phyloP scores from a whole-genome alignment of 129 eudicot species.

The Oenanthe sinensis region DNA sequence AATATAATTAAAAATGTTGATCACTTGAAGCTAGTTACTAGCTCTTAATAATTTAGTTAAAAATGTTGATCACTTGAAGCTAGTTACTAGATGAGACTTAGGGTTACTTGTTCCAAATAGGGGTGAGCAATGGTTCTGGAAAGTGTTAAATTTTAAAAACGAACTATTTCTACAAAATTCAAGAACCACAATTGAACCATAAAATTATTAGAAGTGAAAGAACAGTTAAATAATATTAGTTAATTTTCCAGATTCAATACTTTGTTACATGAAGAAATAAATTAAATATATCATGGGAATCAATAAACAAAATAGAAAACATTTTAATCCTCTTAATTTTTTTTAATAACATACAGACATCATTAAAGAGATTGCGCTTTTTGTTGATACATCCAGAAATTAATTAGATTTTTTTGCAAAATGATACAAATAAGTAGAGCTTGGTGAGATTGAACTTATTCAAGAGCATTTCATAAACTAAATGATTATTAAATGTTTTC shows the following conservation, averaged over 20 bases:
- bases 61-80: background rate
- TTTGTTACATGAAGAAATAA: too few species aligned
- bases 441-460: background rate
- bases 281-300: too few species aligned
- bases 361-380: too few species aligned
- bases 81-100: background rate
- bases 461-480: background rate
- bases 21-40: background rate
- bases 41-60: too few species aligned
- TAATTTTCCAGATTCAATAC: background rate
- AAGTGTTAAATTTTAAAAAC: too few species aligned
- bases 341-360: too few species aligned
- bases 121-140: too few species aligned
- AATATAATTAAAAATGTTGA: background rate
- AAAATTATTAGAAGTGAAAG: background rate
- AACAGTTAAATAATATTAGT: background rate
- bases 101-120: background rate
- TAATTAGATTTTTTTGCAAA: background rate
- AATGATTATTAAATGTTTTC: background rate
- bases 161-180: background rate
- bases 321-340: too few species aligned
- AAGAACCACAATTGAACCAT: background rate
- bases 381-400: too few species aligned
- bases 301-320: background rate
- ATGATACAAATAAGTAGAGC: background rate